A percentile compares a stretch with the other conserved stretches of the same genome.
Conservation (phyloP, 108 stramenopile species). For the Cyclostephanos invisitatus region DNA sequence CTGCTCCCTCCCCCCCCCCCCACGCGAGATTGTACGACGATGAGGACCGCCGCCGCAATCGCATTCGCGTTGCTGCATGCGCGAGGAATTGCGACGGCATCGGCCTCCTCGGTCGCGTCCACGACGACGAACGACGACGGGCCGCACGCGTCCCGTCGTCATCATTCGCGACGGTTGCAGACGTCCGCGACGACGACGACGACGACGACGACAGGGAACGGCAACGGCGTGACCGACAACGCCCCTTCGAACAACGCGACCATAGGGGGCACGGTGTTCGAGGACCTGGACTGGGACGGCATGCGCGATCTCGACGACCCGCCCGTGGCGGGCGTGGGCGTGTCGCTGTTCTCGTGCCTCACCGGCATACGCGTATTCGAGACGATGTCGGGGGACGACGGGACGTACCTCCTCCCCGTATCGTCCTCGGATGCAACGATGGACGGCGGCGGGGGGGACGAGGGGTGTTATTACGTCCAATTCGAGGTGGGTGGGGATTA, state of each 20-base stretch:
- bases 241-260: background rate
- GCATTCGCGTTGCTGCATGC: no score
- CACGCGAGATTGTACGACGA: no score
- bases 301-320: background rate
- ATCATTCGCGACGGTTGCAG: no score
- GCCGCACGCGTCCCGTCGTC: no score
- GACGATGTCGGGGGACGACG: background rate
- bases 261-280: background rate
- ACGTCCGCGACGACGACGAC: no score
- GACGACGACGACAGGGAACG: background rate
- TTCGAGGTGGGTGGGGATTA: background rate
- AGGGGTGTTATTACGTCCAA: constrained; percentile 4
- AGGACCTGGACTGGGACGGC: background rate
- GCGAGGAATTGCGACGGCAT: no score
- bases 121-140: no score
- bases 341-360: background rate
- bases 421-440: no score
- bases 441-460: no score
- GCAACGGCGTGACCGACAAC: background rate
- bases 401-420: background rate
- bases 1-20: no score
- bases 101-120: no score
- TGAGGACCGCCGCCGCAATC: no score
- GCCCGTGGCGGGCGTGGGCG: background rate
- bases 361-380: background rate